Evolutionary conservation across 2,329 filamentous ascomycete species (phyloP).

Genomic region (Lachnellula suecica): DNA sequence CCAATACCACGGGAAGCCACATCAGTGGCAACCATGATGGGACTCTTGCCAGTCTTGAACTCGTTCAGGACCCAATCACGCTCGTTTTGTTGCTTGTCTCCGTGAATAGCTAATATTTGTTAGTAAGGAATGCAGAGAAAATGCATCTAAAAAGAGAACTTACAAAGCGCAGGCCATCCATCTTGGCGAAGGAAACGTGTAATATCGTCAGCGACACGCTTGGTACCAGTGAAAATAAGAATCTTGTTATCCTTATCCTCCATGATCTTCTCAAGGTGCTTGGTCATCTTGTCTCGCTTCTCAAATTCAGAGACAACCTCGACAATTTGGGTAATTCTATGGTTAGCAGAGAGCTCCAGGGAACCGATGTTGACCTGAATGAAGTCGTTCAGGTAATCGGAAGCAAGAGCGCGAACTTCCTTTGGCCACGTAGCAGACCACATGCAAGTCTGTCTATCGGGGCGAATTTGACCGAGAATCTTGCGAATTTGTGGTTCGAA

Average conservation of each 20-base stretch:
- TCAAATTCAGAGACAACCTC: slow-evolving; percentile 95
- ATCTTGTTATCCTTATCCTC: slow-evolving; percentile 94
- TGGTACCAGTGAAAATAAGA: slow-evolving; percentile 89
- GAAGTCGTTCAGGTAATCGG: slow-evolving; percentile 90
- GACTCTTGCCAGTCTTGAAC: slow-evolving; percentile 99
- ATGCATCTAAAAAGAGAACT: slow-evolving; percentile 52
- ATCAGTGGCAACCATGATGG: slow-evolving; percentile 99
- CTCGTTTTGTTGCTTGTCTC: slow-evolving; percentile 99
- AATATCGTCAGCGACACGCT: slow-evolving; percentile 96
- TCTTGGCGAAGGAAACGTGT: slow-evolving; percentile 96
- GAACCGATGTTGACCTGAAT: slow-evolving; percentile 99
- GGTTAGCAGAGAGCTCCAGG: slow-evolving; percentile 92
- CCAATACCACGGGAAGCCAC: slow-evolving; percentile 99
- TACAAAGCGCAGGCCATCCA: slow-evolving; percentile 95
- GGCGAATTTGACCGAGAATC: slow-evolving; percentile 95
- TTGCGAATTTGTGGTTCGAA: slow-evolving; percentile 99
- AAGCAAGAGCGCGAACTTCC: slow-evolving; percentile 89
- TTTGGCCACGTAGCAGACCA: slow-evolving; percentile 99
- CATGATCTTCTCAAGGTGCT: slow-evolving; percentile 97
- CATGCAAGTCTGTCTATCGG: slow-evolving; percentile 98
- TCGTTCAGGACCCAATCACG: slow-evolving; percentile 99
- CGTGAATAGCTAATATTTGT: slow-evolving; percentile 76
- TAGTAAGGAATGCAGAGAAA: slow-evolving; percentile 45
- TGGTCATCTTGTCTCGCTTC: slow-evolving; percentile 96
- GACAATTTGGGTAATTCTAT: slow-evolving; percentile 96